These are phyloP conservation scores for Amphicarpaea edgeworthii DNA, from an alignment of 306 rosid genomes.

Conservation along the genomic window DNA sequence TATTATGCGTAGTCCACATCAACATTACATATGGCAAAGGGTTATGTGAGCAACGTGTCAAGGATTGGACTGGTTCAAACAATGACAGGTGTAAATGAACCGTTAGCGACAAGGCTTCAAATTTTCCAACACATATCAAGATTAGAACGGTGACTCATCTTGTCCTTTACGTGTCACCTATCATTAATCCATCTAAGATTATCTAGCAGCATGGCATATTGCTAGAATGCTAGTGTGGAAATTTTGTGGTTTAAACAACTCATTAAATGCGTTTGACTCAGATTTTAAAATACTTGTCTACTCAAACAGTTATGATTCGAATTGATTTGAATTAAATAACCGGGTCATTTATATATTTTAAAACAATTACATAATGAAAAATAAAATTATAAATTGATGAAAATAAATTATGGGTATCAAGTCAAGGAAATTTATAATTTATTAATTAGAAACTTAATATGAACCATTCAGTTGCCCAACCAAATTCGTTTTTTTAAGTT, in stretches of 20 bases:
- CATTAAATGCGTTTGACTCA: background rate
- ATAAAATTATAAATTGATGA: too few relatives aligned
- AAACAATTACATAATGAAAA: too few relatives aligned
- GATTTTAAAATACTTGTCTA: background rate
- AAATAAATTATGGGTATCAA: too few relatives aligned
- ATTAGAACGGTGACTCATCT: background rate
- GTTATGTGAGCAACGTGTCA: conserved; percentile 15
- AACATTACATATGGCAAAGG: conserved; percentile 39
- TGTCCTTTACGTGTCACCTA: background rate
- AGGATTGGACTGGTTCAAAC: background rate
- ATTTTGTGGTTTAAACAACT: background rate
- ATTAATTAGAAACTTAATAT: too few relatives aligned
- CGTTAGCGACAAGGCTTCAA: background rate
- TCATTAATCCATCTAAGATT: background rate
- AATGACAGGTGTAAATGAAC: conserved; percentile 36
- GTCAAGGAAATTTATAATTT: too few relatives aligned
- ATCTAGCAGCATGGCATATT: background rate
- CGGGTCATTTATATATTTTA: background rate
- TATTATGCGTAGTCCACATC: conserved; percentile 12
- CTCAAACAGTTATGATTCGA: background rate
- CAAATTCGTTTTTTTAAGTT: too few relatives aligned
- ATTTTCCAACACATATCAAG: conserved; percentile 17
- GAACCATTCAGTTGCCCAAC: too few relatives aligned
- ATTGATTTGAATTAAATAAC: background rate
- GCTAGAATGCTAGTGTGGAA: background rate